phyloP scores from a whole-genome alignment of 495 filamentous ascomycete species.

The Penicillium pulvis region DNA sequence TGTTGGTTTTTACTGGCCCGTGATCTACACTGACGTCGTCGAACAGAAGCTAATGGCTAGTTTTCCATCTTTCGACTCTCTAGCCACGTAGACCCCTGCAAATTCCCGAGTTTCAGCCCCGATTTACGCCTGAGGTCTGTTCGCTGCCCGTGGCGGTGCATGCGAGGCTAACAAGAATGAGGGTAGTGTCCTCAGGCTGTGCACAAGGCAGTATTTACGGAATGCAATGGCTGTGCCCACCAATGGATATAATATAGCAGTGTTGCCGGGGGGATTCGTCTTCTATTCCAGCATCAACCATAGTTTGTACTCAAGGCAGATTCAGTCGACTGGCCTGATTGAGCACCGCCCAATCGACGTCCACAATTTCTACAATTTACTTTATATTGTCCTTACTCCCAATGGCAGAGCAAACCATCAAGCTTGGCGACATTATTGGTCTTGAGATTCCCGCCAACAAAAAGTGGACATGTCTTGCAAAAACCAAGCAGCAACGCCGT shows the following conservation, averaged over 20 bases:
- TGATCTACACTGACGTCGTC: not conserved
- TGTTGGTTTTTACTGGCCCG: not conserved
- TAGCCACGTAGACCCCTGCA: not conserved
- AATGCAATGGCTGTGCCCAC: not conserved
- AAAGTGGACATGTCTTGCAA: not conserved
- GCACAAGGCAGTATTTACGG: not conserved
- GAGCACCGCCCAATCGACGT: not conserved
- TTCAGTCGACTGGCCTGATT: not conserved
- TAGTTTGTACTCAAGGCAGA: not conserved
- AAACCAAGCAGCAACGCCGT: not conserved
- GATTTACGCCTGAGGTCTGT: not conserved
- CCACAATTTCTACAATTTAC: no score
- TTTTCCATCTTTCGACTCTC: not conserved
- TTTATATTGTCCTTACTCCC: not conserved
- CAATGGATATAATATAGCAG: not conserved
- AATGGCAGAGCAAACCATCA: not conserved
- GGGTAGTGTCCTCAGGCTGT: not conserved
- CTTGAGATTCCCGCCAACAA: not conserved
- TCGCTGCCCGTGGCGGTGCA: constrained; percentile 3
- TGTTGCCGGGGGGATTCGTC: not conserved
- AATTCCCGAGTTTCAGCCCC: not conserved
- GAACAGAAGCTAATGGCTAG: not conserved
- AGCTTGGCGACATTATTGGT: not conserved
- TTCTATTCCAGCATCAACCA: not conserved
- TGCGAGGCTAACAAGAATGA: not conserved